Conservation (phyloP, 1,139 yeast species). For the Yamadazyma oceani region DNA sequence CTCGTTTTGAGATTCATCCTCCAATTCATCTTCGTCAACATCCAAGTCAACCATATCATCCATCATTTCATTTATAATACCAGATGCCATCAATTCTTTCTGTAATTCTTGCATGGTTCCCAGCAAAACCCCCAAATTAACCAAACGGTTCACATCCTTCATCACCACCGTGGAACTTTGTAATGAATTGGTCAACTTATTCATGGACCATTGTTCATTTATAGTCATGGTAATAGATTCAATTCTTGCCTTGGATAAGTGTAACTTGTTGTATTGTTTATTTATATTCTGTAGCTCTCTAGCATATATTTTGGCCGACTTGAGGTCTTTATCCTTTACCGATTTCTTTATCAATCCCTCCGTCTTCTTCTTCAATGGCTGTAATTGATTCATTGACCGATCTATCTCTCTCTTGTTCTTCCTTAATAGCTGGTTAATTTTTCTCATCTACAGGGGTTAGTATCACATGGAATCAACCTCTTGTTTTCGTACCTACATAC, state of each 20-base stretch:
- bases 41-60: slow-evolving; percentile 81
- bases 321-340: slow-evolving; percentile 76
- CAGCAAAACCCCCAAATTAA: slow-evolving; percentile 76
- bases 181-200: slow-evolving; percentile 80
- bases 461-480: too few species aligned
- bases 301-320: slow-evolving; percentile 77
- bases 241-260: slow-evolving; percentile 80
- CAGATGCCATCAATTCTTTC: slow-evolving; percentile 86
- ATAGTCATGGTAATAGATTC: slow-evolving; percentile 86
- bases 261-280: slow-evolving; percentile 72
- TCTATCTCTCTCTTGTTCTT: slow-evolving; percentile 85
- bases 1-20: slow-evolving; percentile 72
- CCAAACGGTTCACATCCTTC: slow-evolving; percentile 83
- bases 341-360: slow-evolving; percentile 70
- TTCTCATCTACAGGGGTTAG: slow-evolving; percentile 58
- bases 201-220: slow-evolving; percentile 88
- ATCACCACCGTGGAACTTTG: slow-evolving; percentile 76
- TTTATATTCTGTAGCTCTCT: slow-evolving; percentile 74
- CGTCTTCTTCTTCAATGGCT: slow-evolving; percentile 68
- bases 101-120: slow-evolving; percentile 86
- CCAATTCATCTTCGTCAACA: slow-evolving; percentile 62
- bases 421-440: slow-evolving; percentile 77
- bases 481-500: slow-evolving; percentile 39
- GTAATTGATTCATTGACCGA: slow-evolving; percentile 66
- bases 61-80: slow-evolving; percentile 93